Conservation (phyloP, 2,329 filamentous ascomycete genomes). For the Elsinoe batatas region DNA sequence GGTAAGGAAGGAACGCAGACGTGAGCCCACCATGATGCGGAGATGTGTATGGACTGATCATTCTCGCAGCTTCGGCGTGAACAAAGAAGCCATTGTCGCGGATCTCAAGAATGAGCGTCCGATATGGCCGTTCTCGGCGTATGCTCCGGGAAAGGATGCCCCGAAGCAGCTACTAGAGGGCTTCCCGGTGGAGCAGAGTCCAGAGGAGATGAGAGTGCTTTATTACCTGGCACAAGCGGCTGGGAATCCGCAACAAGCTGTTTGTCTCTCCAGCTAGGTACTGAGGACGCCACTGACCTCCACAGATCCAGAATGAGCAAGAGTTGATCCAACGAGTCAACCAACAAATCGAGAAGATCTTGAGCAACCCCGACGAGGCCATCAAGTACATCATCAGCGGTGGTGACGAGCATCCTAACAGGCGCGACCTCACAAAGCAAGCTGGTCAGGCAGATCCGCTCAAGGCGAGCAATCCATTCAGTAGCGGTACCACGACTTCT, state of each 20-base stretch:
- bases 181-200: conserved; percentile 67
- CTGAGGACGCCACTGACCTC: background rate
- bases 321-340: conserved; percentile 54
- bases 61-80: conserved; percentile 42
- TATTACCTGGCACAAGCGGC: conserved; percentile 57
- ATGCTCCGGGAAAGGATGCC: conserved; percentile 65
- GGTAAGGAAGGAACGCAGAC: conserved; percentile 3
- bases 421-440: conserved; percentile 52
- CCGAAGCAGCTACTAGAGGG: conserved; percentile 80
- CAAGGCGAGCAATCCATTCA: conserved; percentile 35
- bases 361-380: conserved; percentile 62
- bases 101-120: conserved; percentile 66
- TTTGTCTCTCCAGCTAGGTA: conserved; percentile 27
- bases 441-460: conserved; percentile 20
- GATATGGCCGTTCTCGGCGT: conserved; percentile 77
- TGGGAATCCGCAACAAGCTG: conserved; percentile 49
- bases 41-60: conserved; percentile 17
- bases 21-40: conserved; percentile 14
- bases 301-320: conserved; percentile 45
- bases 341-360: conserved; percentile 61
- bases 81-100: conserved; percentile 48
- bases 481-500: conserved; percentile 6
- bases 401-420: conserved; percentile 64
- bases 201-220: conserved; percentile 69
- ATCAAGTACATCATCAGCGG: conserved; percentile 57